phyloP scores from a whole-genome alignment of 2,329 filamentous ascomycete genomes.

The Fusarium sp. region DNA sequence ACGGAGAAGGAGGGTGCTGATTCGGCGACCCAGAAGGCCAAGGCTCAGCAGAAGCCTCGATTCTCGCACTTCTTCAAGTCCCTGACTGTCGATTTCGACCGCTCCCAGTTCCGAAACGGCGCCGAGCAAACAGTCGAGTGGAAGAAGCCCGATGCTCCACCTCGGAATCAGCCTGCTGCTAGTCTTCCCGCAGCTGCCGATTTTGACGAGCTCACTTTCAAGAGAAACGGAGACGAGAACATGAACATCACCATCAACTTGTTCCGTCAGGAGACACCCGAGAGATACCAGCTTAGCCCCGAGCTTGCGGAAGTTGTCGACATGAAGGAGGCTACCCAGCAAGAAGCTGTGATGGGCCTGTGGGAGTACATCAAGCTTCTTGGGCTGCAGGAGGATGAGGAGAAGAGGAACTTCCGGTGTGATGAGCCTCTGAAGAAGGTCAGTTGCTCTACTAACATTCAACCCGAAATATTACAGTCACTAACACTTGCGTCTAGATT shows the following conservation, averaged over 20 bases:
- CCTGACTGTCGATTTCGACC: conserved; percentile 80
- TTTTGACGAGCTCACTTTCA: conserved; percentile 93
- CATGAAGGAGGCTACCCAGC: conserved; percentile 85
- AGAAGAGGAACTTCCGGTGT: conserved; percentile 92
- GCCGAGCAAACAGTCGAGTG: conserved; percentile 78
- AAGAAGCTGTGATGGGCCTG: conserved; percentile 88
- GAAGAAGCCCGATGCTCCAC: conserved; percentile 79
- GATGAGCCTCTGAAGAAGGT: conserved; percentile 85
- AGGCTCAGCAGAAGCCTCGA: conserved; percentile 60
- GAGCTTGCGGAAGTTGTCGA: conserved; percentile 87
- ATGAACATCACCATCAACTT: conserved; percentile 91
- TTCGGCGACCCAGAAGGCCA: conserved; percentile 49
- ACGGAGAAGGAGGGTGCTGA: conserved; percentile 45
- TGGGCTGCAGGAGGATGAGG: conserved; percentile 91
- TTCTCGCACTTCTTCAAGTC: conserved; percentile 86
- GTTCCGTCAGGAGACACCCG: conserved; percentile 84
- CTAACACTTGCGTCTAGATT: conserved; percentile 63
- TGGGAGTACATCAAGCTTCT: conserved; percentile 95
- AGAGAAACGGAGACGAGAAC: conserved; percentile 92
- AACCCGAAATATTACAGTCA: not conserved
- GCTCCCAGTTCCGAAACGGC: conserved; percentile 67
- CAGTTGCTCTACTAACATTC: conserved; percentile 45
- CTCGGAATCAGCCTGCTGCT: conserved; percentile 58
- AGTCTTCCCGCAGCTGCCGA: conserved; percentile 71
- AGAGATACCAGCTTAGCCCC: conserved; percentile 84